phyloP scores from a whole-genome alignment of 2,329 filamentous ascomycete species.

The Pyrenophora tritici-repentis region DNA sequence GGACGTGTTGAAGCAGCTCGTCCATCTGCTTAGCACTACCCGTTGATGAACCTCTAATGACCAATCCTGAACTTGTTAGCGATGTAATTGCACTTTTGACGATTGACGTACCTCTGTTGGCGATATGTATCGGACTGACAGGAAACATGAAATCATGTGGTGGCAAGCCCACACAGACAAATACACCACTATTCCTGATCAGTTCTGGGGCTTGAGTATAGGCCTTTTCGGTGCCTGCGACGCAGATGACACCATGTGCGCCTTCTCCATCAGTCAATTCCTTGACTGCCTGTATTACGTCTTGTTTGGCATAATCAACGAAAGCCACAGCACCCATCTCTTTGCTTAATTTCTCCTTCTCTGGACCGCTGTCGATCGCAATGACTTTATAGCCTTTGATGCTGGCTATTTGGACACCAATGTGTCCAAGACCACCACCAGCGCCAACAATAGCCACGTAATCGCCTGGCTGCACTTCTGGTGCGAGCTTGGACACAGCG shows the following conservation, averaged over 20 bases:
- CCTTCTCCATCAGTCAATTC: constrained; percentile 50
- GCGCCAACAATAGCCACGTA: constrained; percentile 83
- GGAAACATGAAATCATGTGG: constrained; percentile 51
- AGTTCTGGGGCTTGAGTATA: constrained; percentile 53
- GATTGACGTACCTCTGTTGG: constrained; percentile 47
- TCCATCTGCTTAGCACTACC: constrained; percentile 54
- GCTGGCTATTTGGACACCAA: constrained; percentile 79
- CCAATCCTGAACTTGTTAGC: constrained; percentile 38
- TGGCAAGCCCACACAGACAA: constrained; percentile 56
- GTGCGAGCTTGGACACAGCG: constrained; percentile 82
- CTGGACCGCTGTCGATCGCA: constrained; percentile 80
- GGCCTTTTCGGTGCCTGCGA: constrained; percentile 52
- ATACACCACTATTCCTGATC: constrained; percentile 52
- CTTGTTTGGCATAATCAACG: constrained; percentile 73
- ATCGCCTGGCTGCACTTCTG: constrained; percentile 72
- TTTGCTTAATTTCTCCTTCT: constrained; percentile 73
- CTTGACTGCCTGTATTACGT: constrained; percentile 49
- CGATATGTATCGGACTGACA: constrained; percentile 54
- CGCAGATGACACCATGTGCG: constrained; percentile 54
- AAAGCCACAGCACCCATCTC: constrained; percentile 73
- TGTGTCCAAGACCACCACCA: constrained; percentile 76
- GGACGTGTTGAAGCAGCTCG: constrained; percentile 51
- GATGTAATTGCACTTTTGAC: neutral
- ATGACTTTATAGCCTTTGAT: constrained; percentile 85
- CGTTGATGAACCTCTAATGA: constrained; percentile 54